Percentiles rank a stretch among this genome's conserved stretches.
phyloP scores from a whole-genome alignment of 225 moss, liverwort and hornwort species.

The Antitrichia curtipendula region DNA sequence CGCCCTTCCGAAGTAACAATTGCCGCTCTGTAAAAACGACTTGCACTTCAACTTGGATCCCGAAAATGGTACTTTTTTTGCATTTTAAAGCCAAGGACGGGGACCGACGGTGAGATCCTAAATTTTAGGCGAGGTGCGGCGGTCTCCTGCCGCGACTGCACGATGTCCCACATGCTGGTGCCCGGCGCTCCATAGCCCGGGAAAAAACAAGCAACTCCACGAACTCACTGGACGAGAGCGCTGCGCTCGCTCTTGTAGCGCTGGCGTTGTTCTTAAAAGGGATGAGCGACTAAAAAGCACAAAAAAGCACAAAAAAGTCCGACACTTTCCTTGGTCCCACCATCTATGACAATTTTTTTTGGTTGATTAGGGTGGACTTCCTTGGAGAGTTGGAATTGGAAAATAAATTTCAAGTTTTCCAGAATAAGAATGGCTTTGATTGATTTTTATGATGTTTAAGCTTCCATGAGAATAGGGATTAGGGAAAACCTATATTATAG shows the following conservation, averaged over 20 bases:
- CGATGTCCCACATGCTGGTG: neutral
- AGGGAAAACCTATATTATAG: neutral
- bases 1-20: neutral
- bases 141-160: neutral
- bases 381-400: neutral
- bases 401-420: neutral
- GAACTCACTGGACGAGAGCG: neutral
- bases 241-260: neutral
- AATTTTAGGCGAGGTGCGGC: neutral
- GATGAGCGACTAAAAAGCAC: no score
- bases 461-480: neutral
- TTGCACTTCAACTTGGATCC: neutral
- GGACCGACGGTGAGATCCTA: neutral
- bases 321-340: neutral
- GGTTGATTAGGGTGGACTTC: neutral
- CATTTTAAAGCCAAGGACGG: neutral
- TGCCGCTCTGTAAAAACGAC: neutral
- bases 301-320: no score
- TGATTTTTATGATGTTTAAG: rapidly evolving
- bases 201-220: neutral
- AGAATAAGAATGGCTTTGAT: rapidly evolving
- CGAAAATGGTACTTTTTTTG: neutral
- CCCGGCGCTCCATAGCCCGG: neutral
- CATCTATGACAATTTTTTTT: neutral
- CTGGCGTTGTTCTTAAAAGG: no score